Percentiles rank a stretch among this genome's conserved stretches.
These are phyloP conservation scores for Thielaviopsis musarum DNA, from an alignment of 2,329 filamentous ascomycete genomes.

Conservation along the genomic window DNA sequence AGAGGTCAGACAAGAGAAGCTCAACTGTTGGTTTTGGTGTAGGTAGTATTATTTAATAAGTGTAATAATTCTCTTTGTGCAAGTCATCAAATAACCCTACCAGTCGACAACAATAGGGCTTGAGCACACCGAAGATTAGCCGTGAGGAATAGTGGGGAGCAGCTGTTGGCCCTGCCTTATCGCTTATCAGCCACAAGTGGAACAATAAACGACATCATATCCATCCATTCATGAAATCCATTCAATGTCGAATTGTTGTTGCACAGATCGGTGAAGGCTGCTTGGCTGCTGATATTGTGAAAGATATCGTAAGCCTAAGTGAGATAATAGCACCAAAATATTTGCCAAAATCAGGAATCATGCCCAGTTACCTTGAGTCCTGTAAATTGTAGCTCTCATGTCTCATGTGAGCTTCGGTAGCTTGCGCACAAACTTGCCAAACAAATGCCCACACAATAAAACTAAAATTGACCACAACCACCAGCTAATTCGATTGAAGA, in stretches of 20 bases:
- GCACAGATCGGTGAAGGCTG: not conserved
- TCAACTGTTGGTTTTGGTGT: too few relatives aligned
- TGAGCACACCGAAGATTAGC: not conserved
- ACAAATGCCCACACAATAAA: not conserved
- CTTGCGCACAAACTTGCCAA: not conserved
- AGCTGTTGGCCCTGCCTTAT: conserved; percentile 1
- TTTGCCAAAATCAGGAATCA: not conserved
- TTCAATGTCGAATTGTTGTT: not conserved
- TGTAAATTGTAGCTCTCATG: not conserved
- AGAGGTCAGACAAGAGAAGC: too few relatives aligned
- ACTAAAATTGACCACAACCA: not conserved
- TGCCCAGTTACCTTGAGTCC: not conserved
- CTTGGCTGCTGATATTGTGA: not conserved
- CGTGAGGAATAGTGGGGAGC: not conserved
- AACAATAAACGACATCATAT: not conserved
- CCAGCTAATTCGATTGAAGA: too few relatives aligned
- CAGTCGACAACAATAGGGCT: not conserved
- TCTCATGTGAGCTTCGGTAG: not conserved
- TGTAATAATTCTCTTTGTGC: too few relatives aligned
- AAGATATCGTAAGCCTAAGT: not conserved
- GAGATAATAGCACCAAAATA: not conserved
- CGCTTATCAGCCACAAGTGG: conserved; percentile 4
- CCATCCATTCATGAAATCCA: not conserved
- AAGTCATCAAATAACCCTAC: not conserved
- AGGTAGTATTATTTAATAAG: too few relatives aligned